Evolutionary conservation across 2,329 filamentous ascomycete genomes (phyloP).

Genomic region (Pyrenochaeta sp.): DNA sequence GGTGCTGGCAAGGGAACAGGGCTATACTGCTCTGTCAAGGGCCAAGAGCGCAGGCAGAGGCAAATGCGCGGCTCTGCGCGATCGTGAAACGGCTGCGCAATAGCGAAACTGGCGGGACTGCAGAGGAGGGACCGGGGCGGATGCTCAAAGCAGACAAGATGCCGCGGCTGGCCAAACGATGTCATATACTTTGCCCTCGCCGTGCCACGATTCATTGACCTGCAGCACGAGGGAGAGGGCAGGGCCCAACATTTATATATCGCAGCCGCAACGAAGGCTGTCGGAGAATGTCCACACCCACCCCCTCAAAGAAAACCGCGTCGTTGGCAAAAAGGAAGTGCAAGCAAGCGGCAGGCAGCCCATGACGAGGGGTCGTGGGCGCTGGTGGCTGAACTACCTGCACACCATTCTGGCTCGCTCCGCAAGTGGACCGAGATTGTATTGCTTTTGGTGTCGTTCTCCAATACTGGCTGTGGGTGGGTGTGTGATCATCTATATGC

Average conservation of each 20-base stretch:
- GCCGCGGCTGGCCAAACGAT: conserved; percentile 21
- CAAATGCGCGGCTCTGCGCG: not conserved
- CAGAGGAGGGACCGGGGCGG: conserved; percentile 1
- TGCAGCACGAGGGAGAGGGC: conserved; percentile 19
- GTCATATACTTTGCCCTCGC: conserved; percentile 18
- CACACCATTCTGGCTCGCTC: conserved; percentile 22
- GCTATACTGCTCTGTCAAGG: too few species aligned
- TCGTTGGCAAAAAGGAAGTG: too few species aligned
- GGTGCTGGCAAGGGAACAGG: too few species aligned
- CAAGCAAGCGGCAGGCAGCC: too few species aligned
- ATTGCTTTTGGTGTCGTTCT: conserved; percentile 44
- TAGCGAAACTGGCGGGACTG: conserved; percentile 1
- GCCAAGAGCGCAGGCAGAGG: not conserved
- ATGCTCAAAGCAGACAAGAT: conserved; percentile 11
- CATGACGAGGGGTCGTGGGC: conserved; percentile 13
- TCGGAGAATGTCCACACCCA: too few species aligned
- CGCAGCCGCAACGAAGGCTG: conserved; percentile 1
- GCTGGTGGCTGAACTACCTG: conserved; percentile 18
- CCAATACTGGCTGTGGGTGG: not conserved
- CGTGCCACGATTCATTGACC: conserved; percentile 24
- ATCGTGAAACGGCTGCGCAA: conserved; percentile 1
- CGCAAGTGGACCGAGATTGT: conserved; percentile 18
- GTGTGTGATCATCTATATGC: conserved; percentile 14
- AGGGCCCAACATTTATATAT: conserved; percentile 17
- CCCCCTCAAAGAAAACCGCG: too few species aligned